Base-by-base conservation (phyloP, 2,329 filamentous ascomycete species). In the Sclerotinia glacialis region DNA sequence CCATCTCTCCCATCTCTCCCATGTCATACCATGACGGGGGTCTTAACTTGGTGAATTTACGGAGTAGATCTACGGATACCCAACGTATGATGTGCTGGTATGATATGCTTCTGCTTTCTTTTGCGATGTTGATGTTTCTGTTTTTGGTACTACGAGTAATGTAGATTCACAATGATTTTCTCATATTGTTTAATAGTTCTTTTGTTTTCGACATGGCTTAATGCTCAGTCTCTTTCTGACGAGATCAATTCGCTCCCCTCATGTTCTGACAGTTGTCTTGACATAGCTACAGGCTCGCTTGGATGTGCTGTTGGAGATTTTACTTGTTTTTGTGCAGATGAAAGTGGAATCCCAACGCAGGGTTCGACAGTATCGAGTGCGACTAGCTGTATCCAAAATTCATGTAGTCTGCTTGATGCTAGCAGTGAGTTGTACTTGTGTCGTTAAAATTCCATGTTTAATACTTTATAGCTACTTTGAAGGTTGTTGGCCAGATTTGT, bases 401-500 rank as follows among this genome's bases (percentile, higher is more conserved):
- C 65, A 40, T 67, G 60, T 46, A 59, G 65, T 65, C 14, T 53
- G 5, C 44, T 64, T 37, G 61, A 67, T 50, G 53, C 61, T 42
- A 50, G 34, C n/a, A 42, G 65, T 65, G 50, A 56, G 60, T 58
- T 9, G 5, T 14, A 46, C 18, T 23, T 40, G 11, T 47, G 14
- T 18, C 12, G 12, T 40, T 11, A 8, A 53, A 42, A 65, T 37
- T 8, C 52, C 18, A 58, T 14, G 34, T 55, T 65, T 50, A 61
- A 40, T 56, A 44, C 16, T 42, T 47, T 7, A 37, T 52, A 67
- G 65, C 60, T 50, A 47, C 65, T 28, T 34, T 67, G n/a, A 65
- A 64, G 31, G 60, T 64, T 26, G 44, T 67, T 56, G 61, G 61
- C 26, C 60, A 59, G 28, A 67, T 67, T 58, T 65, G 61, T 47